phyloP scores from a whole-genome alignment of 305 asterid species.

The Rubia balearica region DNA sequence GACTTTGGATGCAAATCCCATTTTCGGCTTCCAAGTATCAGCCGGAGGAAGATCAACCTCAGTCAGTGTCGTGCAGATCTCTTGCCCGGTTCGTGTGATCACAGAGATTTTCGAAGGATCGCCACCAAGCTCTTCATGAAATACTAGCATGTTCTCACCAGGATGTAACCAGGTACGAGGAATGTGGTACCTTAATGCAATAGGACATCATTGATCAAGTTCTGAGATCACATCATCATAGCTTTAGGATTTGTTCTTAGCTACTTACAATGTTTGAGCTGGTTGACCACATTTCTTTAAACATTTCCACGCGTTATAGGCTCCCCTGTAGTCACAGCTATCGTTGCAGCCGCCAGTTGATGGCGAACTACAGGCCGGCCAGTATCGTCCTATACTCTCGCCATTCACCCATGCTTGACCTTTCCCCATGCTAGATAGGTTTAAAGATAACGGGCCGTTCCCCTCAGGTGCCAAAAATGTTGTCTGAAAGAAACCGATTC shows the following conservation, averaged over 20 bases:
- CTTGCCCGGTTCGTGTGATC: slow-evolving; percentile 34
- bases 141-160: slow-evolving; percentile 55
- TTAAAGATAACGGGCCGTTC: slow-evolving; percentile 45
- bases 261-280: slow-evolving; percentile 60
- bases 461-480: slow-evolving; percentile 54
- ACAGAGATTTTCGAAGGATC: slow-evolving; percentile 57
- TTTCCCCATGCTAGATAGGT: slow-evolving; percentile 73
- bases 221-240: background rate
- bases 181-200: slow-evolving; percentile 48
- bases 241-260: background rate
- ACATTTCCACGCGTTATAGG: slow-evolving; percentile 56
- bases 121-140: slow-evolving; percentile 74
- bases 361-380: slow-evolving; percentile 68
- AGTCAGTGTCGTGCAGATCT: slow-evolving; percentile 42
- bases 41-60: slow-evolving; percentile 53
- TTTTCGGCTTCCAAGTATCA: slow-evolving; percentile 45
- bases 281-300: slow-evolving; percentile 70
- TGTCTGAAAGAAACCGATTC: slow-evolving; percentile 30
- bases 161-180: slow-evolving; percentile 65
- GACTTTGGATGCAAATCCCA: slow-evolving; percentile 31
- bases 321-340: slow-evolving; percentile 69
- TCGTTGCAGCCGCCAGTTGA: slow-evolving; percentile 55
- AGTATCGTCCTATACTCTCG: slow-evolving; percentile 57
- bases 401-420: slow-evolving; percentile 83
- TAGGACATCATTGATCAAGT: background rate